Base-by-base conservation (phyloP, 768 basidiomycete genomes). In the Sporobolomyces phaffii region DNA sequence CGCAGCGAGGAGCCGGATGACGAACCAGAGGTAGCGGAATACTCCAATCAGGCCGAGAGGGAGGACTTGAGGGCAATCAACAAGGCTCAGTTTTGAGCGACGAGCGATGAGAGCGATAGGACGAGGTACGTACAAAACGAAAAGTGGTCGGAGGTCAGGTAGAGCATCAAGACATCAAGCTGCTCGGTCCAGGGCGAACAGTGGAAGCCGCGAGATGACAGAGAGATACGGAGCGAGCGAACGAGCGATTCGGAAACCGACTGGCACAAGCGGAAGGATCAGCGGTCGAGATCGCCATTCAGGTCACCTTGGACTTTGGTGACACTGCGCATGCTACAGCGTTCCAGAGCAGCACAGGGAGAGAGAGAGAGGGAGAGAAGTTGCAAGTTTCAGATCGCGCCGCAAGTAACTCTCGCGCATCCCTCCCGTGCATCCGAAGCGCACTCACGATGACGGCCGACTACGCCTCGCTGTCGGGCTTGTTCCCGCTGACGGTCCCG, bases 11-110 rank as follows among this genome's bases (percentile, higher is more conserved):
- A 94, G 76, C 76, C 91, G 89, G 72, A 96, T 91, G 73, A 87
- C 76, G 78, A 87, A 94, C 91, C 91, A 93, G 64, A 93, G 81
- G 81, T 93, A 93, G 48, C 90, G 90, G 80, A 89, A 93, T 77
- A 93, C 92, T 53, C 91, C 90, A 77, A 90, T 90, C 76, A 90
- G 83, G 70, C 89, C 88, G 76, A 90, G 88, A n/a, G 89, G 89
- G 64, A 90, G 83, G 78, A 96, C 91, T 22, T 68, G 65, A 58
- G 63, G 60, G n/a, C 43, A 43, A 59, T 14, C 8, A n/a, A 28
- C 8, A n/a, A 13, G 15, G 5, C 26, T 4, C 1, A 22, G 36
- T 33, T 26, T 36, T 41, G 5, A 4, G 36, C 38, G n/a, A n/a
- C n/a, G n/a, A n/a, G n/a, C 5, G 36, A 41, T 20, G 56, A 8